A percentile compares a stretch with the other conserved stretches of the same genome.
These are phyloP conservation scores for Collybia mongolica DNA, from an alignment of 768 basidiomycete genomes.

Conservation along the genomic window DNA sequence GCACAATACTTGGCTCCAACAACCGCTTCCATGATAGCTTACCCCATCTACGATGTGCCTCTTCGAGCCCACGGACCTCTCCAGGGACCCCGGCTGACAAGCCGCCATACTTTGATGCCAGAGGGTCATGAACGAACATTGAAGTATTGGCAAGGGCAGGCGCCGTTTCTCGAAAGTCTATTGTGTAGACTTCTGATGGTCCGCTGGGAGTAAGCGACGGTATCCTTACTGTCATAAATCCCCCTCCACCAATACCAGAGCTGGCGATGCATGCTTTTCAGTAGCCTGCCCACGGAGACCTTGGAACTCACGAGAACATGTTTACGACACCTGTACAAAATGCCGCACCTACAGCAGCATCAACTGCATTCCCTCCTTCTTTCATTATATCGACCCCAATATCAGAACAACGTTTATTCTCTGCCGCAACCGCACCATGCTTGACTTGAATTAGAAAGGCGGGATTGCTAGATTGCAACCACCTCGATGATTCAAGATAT, in stretches of 20 bases:
- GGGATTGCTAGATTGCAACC: constrained; percentile 28
- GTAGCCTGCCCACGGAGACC: neutral
- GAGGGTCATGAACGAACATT: constrained; percentile 69
- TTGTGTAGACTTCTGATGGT: constrained; percentile 60
- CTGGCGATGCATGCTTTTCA: constrained; percentile 28
- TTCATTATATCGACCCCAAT: constrained; percentile 78
- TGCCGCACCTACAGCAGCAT: constrained; percentile 77
- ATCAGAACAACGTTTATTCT: constrained; percentile 83
- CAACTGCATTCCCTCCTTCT: constrained; percentile 88
- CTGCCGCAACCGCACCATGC: constrained; percentile 86
- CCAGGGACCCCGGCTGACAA: constrained; percentile 89
- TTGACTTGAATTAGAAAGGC: constrained; percentile 53
- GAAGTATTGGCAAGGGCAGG: constrained; percentile 68
- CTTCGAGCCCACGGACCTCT: constrained; percentile 84
- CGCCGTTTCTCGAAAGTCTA: constrained; percentile 90
- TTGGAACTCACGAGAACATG: constrained; percentile 78
- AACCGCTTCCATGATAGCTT: constrained; percentile 75
- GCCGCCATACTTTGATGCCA: constrained; percentile 67
- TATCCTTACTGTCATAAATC: constrained; percentile 81
- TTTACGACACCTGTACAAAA: constrained; percentile 84
- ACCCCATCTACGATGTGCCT: constrained; percentile 83
- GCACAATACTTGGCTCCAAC: constrained; percentile 67
- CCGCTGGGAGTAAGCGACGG: constrained; percentile 45
- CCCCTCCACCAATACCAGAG: constrained; percentile 86
- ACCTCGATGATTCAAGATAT: neutral